Conservation (phyloP, 2,329 filamentous ascomycete species). For the Apiospora malaysiana region DNA sequence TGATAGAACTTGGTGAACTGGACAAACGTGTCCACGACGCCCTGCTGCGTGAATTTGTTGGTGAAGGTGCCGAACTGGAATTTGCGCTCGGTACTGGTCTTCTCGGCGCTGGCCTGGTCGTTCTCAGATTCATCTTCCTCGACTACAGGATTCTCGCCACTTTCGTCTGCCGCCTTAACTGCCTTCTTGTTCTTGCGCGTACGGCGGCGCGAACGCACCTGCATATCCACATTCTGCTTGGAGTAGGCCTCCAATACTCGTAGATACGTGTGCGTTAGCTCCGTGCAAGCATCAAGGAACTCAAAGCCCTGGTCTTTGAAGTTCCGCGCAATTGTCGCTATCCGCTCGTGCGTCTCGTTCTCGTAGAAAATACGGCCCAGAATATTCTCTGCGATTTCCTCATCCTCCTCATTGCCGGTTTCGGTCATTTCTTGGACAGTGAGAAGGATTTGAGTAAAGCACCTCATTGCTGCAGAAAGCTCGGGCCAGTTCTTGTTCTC, state of each 20-base stretch:
- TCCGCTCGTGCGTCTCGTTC: conserved; percentile 87
- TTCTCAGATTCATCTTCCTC: conserved; percentile 74
- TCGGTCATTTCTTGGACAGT: conserved; percentile 93
- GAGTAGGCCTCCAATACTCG: conserved; percentile 92
- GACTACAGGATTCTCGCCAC: conserved; percentile 56
- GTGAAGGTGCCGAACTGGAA: conserved; percentile 92
- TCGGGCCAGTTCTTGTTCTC: conserved; percentile 89
- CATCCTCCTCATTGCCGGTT: conserved; percentile 86
- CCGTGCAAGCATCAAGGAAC: conserved; percentile 90
- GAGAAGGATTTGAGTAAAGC: conserved; percentile 91
- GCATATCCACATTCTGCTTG: conserved; percentile 92
- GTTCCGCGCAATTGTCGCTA: conserved; percentile 79
- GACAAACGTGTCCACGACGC: conserved; percentile 87
- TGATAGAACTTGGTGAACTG: conserved; percentile 79
- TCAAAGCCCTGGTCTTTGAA: conserved; percentile 95
- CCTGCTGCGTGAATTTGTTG: conserved; percentile 80
- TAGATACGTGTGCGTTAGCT: conserved; percentile 89
- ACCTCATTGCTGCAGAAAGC: conserved; percentile 86
- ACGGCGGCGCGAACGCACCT: conserved; percentile 82
- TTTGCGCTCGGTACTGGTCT: conserved; percentile 79
- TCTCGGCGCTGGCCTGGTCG: conserved; percentile 74
- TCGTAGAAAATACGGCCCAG: conserved; percentile 98
- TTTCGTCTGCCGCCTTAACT: conserved; percentile 49
- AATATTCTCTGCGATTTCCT: conserved; percentile 97
- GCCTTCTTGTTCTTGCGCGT: conserved; percentile 76